Evolutionary conservation across 2,329 filamentous ascomycete genomes (phyloP).

Genomic region (Fusarium torreyae): DNA sequence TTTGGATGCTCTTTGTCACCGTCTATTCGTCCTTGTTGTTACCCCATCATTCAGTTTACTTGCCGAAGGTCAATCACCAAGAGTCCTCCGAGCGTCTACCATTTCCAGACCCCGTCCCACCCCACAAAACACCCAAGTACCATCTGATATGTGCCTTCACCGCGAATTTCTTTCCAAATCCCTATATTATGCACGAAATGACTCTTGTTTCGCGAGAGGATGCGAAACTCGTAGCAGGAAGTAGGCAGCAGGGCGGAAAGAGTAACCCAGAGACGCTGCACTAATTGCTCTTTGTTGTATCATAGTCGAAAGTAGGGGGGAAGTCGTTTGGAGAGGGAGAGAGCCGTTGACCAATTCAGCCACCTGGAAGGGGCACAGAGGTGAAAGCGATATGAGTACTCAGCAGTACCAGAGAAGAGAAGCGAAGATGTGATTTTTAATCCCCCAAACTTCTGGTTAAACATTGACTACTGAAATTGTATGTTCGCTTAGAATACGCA

Average conservation of each 20-base stretch:
- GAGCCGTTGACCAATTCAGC: conserved; percentile 5
- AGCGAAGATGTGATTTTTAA: conserved; percentile 25
- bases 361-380: conserved; percentile 10
- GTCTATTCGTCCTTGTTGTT: conserved; percentile 14
- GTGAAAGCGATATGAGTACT: conserved; percentile 26
- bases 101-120: background rate
- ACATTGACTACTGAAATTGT: background rate
- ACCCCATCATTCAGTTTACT: conserved; percentile 19
- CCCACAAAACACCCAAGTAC: conserved; percentile 8
- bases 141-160: conserved; percentile 14
- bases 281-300: conserved; percentile 41
- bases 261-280: conserved; percentile 6
- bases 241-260: conserved; percentile 6
- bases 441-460: background rate
- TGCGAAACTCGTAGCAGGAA: conserved; percentile 13
- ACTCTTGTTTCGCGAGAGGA: conserved; percentile 2
- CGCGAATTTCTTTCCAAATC: conserved; percentile 5
- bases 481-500: no score
- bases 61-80: conserved; percentile 4
- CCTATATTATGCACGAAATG: conserved; percentile 38
- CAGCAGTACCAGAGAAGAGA: conserved; percentile 17
- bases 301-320: conserved; percentile 26
- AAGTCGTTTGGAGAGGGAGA: conserved; percentile 2
- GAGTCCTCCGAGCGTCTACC: background rate
- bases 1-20: conserved; percentile 37